phyloP scores from a whole-genome alignment of 2,329 filamentous ascomycete genomes.

The Beauveria varroae region DNA sequence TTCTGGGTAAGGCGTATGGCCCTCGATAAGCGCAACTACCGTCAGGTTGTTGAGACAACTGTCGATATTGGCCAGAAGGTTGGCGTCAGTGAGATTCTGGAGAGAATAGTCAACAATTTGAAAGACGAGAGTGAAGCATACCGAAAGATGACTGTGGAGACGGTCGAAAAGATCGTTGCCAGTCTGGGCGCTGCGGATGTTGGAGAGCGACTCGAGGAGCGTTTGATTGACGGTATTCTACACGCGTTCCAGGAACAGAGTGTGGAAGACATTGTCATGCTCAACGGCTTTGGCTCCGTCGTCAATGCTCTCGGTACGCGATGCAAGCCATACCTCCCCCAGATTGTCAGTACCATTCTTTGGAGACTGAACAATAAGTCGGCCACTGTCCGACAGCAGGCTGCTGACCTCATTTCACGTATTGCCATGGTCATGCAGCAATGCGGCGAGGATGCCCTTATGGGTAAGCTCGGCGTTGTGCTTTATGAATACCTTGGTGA shows the following conservation, averaged over 20 bases:
- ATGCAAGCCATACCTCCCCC: constrained; percentile 92
- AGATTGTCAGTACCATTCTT: constrained; percentile 94
- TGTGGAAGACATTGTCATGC: constrained; percentile 89
- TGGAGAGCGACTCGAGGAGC: constrained; percentile 83
- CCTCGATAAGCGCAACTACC: constrained; percentile 93
- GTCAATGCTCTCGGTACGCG: constrained; percentile 90
- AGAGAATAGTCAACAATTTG: constrained; percentile 86
- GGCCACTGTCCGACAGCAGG: constrained; percentile 91
- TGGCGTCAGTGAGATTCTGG: constrained; percentile 90
- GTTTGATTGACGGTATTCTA: constrained; percentile 89
- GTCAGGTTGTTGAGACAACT: constrained; percentile 95
- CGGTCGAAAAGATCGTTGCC: constrained; percentile 91
- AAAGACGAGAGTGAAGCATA: constrained; percentile 98
- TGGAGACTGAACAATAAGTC: constrained; percentile 98
- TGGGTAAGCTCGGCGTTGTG: constrained; percentile 90
- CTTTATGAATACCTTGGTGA: constrained; percentile 98
- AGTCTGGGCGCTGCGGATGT: constrained; percentile 91
- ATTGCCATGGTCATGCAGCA: constrained; percentile 99
- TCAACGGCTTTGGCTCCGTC: constrained; percentile 96
- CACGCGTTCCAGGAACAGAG: constrained; percentile 97
- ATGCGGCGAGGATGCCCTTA: constrained; percentile 89
- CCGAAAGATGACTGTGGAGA: constrained; percentile 98
- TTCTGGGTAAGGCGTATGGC: constrained; percentile 99
- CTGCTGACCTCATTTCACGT: constrained; percentile 89
- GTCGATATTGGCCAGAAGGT: constrained; percentile 97